Evolutionary conservation across 306 rosid genomes (phyloP).

Genomic region (Urtica urens): DNA sequence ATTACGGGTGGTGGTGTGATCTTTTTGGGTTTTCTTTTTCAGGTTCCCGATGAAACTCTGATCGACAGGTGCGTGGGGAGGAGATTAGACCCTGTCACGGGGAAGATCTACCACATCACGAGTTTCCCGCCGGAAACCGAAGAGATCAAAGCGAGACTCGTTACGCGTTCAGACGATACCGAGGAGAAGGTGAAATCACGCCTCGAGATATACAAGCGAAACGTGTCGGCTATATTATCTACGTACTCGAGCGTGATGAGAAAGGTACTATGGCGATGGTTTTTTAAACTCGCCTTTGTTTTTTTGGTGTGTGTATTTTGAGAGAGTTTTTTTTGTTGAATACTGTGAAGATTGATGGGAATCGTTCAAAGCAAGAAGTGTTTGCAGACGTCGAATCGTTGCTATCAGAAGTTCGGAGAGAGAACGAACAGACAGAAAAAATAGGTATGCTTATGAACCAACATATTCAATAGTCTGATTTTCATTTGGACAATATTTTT

Average conservation of each 20-base stretch:
- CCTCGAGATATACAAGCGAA: constrained; percentile 63
- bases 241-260: constrained; percentile 51
- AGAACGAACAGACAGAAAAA: constrained; percentile 27
- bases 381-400: constrained; percentile 59
- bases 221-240: constrained; percentile 61
- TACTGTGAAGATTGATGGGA: constrained; percentile 60
- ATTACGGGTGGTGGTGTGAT: no score
- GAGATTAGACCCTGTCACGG: constrained; percentile 77
- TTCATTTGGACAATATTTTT: not conserved
- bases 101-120: constrained; percentile 70
- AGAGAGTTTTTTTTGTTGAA: no score
- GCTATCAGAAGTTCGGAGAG: constrained; percentile 43
- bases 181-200: constrained; percentile 80
- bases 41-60: constrained; percentile 99
- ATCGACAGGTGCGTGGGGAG: constrained; percentile 94
- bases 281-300: no score
- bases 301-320: no score
- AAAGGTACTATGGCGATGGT: constrained; percentile 34
- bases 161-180: constrained; percentile 73
- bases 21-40: constrained; percentile 33
- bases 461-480: not conserved
- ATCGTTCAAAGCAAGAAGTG: constrained; percentile 51
- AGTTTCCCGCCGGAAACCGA: constrained; percentile 63
- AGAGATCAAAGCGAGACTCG: constrained; percentile 62
- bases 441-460: constrained; percentile 27